phyloP scores from a whole-genome alignment of 202 grass and related monocot genomes.

The Alloteropsis angusta region DNA sequence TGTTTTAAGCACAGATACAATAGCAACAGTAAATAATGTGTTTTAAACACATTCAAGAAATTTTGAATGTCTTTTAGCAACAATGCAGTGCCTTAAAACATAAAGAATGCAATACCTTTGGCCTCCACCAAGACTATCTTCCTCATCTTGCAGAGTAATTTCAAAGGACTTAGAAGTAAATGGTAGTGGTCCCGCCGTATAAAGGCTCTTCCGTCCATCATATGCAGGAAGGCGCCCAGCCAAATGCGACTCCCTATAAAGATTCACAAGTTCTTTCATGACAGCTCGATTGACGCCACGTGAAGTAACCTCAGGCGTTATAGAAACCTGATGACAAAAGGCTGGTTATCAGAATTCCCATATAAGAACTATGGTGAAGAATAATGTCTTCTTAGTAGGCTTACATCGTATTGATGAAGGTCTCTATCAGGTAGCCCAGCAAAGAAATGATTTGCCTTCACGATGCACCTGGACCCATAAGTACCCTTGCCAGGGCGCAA shows the following conservation, averaged over 20 bases:
- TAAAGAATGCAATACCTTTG: constrained; percentile 28
- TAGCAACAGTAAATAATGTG: too few species aligned
- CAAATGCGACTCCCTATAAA: constrained; percentile 53
- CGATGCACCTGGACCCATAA: constrained; percentile 59
- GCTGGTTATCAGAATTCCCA: constrained; percentile 15
- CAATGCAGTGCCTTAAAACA: neutral
- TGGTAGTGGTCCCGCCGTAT: constrained; percentile 79
- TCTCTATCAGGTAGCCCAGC: constrained; percentile 91
- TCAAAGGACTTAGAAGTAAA: constrained; percentile 68
- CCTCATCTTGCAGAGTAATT: constrained; percentile 74
- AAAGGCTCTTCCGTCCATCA: constrained; percentile 92
- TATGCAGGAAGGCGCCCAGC: constrained; percentile 77
- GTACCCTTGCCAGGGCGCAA: constrained; percentile 87
- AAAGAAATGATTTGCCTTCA: constrained; percentile 99
- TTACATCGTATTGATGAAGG: constrained; percentile 96
- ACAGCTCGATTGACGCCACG: constrained; percentile 94
- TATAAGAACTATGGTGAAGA: neutral
- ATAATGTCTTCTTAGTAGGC: neutral
- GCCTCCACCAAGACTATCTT: constrained; percentile 46
- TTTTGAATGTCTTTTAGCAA: neutral
- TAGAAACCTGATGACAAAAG: constrained; percentile 57
- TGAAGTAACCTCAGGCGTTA: constrained; percentile 75
- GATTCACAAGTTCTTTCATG: constrained; percentile 52
- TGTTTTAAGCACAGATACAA: neutral
- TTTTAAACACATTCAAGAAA: too few species aligned